Evolutionary conservation across 2,329 filamentous ascomycete species (phyloP).

Genomic region (Rutstroemia sp.): DNA sequence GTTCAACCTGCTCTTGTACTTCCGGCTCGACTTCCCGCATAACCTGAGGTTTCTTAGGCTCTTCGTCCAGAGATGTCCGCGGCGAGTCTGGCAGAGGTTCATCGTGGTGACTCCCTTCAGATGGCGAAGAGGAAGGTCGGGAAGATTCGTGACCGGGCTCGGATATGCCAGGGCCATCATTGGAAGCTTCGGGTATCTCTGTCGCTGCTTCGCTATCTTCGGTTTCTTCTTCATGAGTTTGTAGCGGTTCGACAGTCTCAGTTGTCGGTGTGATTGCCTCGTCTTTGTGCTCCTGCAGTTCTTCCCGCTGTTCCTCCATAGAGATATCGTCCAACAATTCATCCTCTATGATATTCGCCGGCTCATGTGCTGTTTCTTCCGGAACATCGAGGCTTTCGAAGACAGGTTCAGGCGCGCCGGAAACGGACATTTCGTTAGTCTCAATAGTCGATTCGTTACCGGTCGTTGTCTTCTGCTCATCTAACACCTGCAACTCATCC

Average conservation of each 20-base stretch:
- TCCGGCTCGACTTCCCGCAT: constrained; percentile 13
- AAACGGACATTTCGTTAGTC: no score
- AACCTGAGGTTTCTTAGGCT: constrained; percentile 16
- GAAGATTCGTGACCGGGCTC: constrained; percentile 18
- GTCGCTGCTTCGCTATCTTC: neutral
- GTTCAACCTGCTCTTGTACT: constrained; percentile 22
- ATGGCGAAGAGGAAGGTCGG: constrained; percentile 25
- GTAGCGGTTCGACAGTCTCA: neutral
- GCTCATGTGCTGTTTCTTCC: neutral
- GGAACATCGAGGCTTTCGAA: neutral
- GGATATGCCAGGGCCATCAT: constrained; percentile 7
- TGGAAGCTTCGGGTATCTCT: neutral
- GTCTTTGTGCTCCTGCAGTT: neutral
- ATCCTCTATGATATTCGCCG: neutral
- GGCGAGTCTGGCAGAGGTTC: constrained; percentile 24
- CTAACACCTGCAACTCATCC: neutral
- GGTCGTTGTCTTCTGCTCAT: neutral
- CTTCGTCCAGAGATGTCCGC: constrained; percentile 29
- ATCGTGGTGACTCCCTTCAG: constrained; percentile 25
- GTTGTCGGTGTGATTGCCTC: neutral
- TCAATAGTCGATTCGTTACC: neutral
- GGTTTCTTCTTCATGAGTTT: neutral
- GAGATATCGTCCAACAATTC: neutral
- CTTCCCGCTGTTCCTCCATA: no score
- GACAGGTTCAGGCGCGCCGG: no score